Percentiles rank a stretch among this genome's conserved stretches.
Evolutionary conservation across 2,329 filamentous ascomycete genomes (phyloP).

Genomic region (Curvularia eragrostidis): DNA sequence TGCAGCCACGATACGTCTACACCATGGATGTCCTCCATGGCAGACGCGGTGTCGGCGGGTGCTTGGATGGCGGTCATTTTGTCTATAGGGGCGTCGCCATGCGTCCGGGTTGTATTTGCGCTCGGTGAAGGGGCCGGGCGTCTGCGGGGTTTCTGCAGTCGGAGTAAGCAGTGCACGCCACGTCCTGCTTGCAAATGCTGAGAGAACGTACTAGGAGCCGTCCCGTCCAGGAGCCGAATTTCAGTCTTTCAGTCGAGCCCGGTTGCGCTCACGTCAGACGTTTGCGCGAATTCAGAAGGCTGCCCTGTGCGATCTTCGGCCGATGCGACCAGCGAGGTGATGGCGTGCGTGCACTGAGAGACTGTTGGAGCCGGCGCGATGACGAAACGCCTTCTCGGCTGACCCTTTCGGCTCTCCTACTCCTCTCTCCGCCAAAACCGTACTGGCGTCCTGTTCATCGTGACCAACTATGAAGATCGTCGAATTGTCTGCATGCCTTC

Average conservation of each 20-base stretch:
- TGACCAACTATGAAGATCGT: not conserved
- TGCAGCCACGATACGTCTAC: conserved; percentile 94
- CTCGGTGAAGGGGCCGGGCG: conserved; percentile 27
- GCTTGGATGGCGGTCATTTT: conserved; percentile 33
- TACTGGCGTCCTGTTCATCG: not conserved
- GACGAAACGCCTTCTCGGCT: conserved; percentile 22
- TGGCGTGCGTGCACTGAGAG: conserved; percentile 15
- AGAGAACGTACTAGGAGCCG: conserved; percentile 12
- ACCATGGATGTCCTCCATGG: conserved; percentile 80
- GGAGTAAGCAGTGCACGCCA: conserved; percentile 24
- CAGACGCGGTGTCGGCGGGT: conserved; percentile 28
- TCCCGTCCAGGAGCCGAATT: conserved; percentile 8
- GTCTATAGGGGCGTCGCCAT: conserved; percentile 37
- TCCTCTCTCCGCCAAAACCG: conserved; percentile 5
- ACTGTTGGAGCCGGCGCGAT: conserved; percentile 18
- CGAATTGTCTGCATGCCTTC: not conserved
- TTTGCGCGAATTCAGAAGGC: conserved; percentile 13
- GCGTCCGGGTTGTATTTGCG: conserved; percentile 20
- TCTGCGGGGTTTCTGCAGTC: conserved; percentile 39
- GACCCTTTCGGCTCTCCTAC: conserved; percentile 28
- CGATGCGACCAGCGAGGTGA: conserved; percentile 11
- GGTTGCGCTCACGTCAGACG: conserved; percentile 18
- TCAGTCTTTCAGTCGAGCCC: conserved; percentile 7
- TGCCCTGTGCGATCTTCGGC: conserved; percentile 26
- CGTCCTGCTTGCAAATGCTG: conserved; percentile 32